Evolutionary conservation across 2,329 filamentous ascomycete species (phyloP).

Genomic region (Grosmannia serpens): DNA sequence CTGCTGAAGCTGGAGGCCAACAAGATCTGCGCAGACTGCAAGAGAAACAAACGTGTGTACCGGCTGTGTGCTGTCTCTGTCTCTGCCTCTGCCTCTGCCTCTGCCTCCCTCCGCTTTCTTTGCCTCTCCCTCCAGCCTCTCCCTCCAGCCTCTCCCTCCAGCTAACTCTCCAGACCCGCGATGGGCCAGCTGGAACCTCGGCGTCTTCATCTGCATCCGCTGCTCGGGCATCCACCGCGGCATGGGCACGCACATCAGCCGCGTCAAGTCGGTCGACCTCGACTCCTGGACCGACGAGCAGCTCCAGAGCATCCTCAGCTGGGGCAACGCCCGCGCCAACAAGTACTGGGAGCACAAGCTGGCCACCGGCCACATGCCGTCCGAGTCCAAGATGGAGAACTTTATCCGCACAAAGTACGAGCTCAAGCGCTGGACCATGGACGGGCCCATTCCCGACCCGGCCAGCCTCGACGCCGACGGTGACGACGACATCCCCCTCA

Average conservation of each 20-base stretch:
- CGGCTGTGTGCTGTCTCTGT: not conserved
- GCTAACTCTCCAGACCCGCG: slow-evolving; percentile 56
- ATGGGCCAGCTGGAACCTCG: slow-evolving; percentile 99
- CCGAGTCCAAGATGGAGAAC: slow-evolving; percentile 97
- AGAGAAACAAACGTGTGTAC: slow-evolving; percentile 75
- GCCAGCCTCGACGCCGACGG: slow-evolving; percentile 70
- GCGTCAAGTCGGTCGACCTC: slow-evolving; percentile 95
- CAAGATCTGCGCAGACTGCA: slow-evolving; percentile 97
- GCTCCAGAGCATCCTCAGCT: slow-evolving; percentile 81
- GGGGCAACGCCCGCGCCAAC: slow-evolving; percentile 94
- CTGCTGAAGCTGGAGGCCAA: slow-evolving; percentile 90
- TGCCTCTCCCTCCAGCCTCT: no score
- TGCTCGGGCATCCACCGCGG: slow-evolving; percentile 97
- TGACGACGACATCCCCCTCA: slow-evolving; percentile 67
- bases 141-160: no score
- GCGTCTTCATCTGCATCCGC: slow-evolving; percentile 94
- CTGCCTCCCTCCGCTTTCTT: not conserved
- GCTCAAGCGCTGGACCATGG: slow-evolving; percentile 98
- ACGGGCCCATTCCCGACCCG: slow-evolving; percentile 89
- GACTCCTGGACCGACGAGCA: slow-evolving; percentile 99
- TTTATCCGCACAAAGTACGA: slow-evolving; percentile 99
- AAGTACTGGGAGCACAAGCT: slow-evolving; percentile 98
- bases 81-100: not conserved
- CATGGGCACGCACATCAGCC: slow-evolving; percentile 97
- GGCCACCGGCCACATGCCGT: slow-evolving; percentile 80